Conservation (phyloP, 2,329 filamentous ascomycete genomes). For the Stagonosporopsis cucurbitacearum region DNA sequence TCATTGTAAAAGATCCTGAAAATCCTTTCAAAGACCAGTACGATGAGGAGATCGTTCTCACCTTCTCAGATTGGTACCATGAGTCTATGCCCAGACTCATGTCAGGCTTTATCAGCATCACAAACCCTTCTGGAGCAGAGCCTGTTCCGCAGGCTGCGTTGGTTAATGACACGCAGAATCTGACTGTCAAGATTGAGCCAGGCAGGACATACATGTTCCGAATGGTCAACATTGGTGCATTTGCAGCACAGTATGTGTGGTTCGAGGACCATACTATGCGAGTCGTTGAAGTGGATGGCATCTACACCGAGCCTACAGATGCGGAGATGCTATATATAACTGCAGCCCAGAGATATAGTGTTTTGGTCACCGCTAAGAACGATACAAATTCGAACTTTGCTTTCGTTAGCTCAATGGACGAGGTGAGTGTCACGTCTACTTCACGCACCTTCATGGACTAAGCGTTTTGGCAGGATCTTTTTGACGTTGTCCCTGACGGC, state of each 20-base stretch:
- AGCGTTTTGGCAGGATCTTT: slow-evolving; percentile 53
- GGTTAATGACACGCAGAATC: slow-evolving; percentile 66
- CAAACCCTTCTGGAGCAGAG: slow-evolving; percentile 66
- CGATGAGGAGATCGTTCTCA: slow-evolving; percentile 67
- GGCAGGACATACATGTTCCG: slow-evolving; percentile 69
- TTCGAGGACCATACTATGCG: slow-evolving; percentile 71
- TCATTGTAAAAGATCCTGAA: slow-evolving; percentile 68
- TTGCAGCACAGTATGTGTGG: slow-evolving; percentile 73
- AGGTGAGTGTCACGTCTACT: slow-evolving; percentile 32
- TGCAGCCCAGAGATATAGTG: slow-evolving; percentile 74
- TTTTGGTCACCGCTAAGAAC: slow-evolving; percentile 67
- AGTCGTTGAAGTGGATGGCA: slow-evolving; percentile 74
- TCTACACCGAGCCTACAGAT: slow-evolving; percentile 65
- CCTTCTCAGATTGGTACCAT: slow-evolving; percentile 78
- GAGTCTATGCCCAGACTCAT: slow-evolving; percentile 59
- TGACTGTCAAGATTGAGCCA: slow-evolving; percentile 54
- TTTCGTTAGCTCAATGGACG: slow-evolving; percentile 60
- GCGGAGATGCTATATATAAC: slow-evolving; percentile 69
- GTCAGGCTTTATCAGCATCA: slow-evolving; percentile 53
- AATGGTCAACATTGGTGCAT: slow-evolving; percentile 73
- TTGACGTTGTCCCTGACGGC: slow-evolving; percentile 69
- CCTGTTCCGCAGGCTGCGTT: slow-evolving; percentile 70
- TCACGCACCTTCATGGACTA: background rate
- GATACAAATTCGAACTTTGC: slow-evolving; percentile 64
- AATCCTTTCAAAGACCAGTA: slow-evolving; percentile 61